phyloP scores from a whole-genome alignment of 768 basidiomycete species.

The Hygrocybe punicea region DNA sequence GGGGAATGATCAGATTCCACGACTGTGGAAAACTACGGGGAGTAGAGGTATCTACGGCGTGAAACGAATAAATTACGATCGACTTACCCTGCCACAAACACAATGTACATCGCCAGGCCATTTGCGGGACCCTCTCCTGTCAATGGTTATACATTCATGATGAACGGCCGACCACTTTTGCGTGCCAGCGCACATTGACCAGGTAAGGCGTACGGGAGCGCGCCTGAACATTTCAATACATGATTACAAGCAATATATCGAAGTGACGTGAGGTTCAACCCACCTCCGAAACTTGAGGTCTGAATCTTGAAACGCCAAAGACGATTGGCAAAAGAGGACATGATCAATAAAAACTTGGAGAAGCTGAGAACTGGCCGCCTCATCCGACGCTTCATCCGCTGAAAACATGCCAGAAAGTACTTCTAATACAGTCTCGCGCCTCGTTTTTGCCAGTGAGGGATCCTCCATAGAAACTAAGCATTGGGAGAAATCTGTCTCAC shows the following conservation, averaged over 20 bases:
- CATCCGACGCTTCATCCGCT: not conserved
- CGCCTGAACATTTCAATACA: not conserved
- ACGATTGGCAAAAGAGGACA: not conserved
- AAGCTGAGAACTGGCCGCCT: not conserved
- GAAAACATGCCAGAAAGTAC: constrained; percentile 2
- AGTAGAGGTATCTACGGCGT: not conserved
- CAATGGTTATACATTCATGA: constrained; percentile 3
- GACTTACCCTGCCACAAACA: constrained; percentile 3
- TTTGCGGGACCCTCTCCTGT: not conserved
- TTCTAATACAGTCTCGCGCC: not conserved
- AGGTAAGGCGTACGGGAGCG: not conserved
- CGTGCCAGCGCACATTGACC: constrained; percentile 1
- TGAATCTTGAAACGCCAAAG: not conserved
- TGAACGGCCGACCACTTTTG: constrained; percentile 4
- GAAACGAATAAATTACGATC: not conserved
- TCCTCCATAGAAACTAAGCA: not conserved
- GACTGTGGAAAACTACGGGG: not conserved
- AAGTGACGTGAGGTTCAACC: not conserved
- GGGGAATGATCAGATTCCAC: not conserved
- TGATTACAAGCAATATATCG: not conserved
- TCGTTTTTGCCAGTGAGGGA: not conserved
- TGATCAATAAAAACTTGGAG: not conserved
- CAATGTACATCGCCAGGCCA: constrained; percentile 1
- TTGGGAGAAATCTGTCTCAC: not conserved
- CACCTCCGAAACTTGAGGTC: not conserved